Percentiles rank a stretch among this genome's conserved stretches.
These are phyloP conservation scores for Cystobasidiaceae sp. DNA, from an alignment of 1,284 basidiomycete genomes.

Conservation along the genomic window DNA sequence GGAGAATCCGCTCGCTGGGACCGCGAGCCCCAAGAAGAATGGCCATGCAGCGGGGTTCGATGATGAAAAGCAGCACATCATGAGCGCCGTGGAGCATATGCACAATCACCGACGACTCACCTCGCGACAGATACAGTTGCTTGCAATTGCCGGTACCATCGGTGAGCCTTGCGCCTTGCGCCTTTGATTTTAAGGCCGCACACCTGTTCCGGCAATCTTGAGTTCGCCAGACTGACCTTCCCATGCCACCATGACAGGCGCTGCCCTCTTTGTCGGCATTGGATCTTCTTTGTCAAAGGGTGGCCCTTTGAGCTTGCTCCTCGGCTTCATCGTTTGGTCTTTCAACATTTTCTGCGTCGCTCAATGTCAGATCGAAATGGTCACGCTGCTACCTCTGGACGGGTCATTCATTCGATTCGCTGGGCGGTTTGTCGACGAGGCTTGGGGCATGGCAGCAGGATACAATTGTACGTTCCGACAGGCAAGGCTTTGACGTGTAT, in stretches of 20 bases:
- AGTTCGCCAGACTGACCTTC: too few relatives aligned
- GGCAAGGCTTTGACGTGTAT: too few relatives aligned
- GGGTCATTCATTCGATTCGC: constrained; percentile 34
- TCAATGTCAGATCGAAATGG: constrained; percentile 34
- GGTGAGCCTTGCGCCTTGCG: constrained; percentile 1
- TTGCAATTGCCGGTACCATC: constrained; percentile 31
- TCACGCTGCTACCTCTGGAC: constrained; percentile 29
- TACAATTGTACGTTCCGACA: constrained; percentile 36
- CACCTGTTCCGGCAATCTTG: too few relatives aligned
- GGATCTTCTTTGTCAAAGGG: constrained; percentile 25
- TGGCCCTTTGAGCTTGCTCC: constrained; percentile 24
- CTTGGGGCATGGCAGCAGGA: constrained; percentile 36
- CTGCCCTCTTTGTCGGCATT: constrained; percentile 31
- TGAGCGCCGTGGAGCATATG: constrained; percentile 26
- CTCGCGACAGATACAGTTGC: constrained; percentile 23
- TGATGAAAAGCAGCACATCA: constrained; percentile 12
- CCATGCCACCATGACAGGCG: not conserved
- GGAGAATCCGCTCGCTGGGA: constrained; percentile 23
- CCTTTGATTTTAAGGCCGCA: not conserved
- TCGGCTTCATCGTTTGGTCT: constrained; percentile 28
- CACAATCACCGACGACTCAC: constrained; percentile 29
- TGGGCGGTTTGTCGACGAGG: constrained; percentile 31
- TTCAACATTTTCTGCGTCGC: constrained; percentile 28
- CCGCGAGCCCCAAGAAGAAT: constrained; percentile 2
- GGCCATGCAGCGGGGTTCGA: not conserved